Percentiles rank a stretch among this genome's conserved stretches.
These are phyloP conservation scores for Trichosporon sp. DNA, from an alignment of 1,284 basidiomycete genomes.

Conservation along the genomic window DNA sequence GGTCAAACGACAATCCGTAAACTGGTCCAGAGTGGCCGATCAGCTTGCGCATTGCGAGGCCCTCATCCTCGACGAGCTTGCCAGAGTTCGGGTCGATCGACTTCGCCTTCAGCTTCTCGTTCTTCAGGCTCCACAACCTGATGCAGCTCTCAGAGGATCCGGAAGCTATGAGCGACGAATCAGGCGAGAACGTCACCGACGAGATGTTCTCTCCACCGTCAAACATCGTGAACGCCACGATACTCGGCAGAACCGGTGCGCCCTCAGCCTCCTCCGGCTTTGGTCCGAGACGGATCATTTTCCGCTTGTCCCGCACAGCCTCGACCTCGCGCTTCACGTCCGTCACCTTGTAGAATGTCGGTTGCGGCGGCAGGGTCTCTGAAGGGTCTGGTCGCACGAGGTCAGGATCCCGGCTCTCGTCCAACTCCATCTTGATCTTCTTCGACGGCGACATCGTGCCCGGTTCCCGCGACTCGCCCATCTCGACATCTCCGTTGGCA, in stretches of 20 bases:
- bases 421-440: conserved; percentile 35
- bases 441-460: conserved; percentile 18
- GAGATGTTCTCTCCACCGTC: conserved; percentile 87
- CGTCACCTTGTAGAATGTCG: conserved; percentile 64
- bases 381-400: conserved; percentile 35
- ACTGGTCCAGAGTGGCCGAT: conserved; percentile 96
- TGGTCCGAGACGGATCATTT: conserved; percentile 81
- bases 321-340: conserved; percentile 92
- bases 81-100: conserved; percentile 53
- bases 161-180: conserved; percentile 90
- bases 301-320: conserved; percentile 79
- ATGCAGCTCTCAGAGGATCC: conserved; percentile 96
- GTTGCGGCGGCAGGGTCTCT: conserved; percentile 41
- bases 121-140: conserved; percentile 90
- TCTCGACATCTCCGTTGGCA: conserved; percentile 39
- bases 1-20: conserved; percentile 91
- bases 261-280: conserved; percentile 18
- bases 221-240: conserved; percentile 88
- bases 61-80: conserved; percentile 62
- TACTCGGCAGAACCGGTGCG: conserved; percentile 62
- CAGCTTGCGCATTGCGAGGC: conserved; percentile 78
- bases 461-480: conserved; percentile 22
- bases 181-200: conserved; percentile 82
- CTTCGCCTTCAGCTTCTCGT: conserved; percentile 68
- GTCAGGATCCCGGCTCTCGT: conserved; percentile 24